Evolutionary conservation across 1,284 basidiomycete species (phyloP).

Genomic region (Leucoagaricus sp.): DNA sequence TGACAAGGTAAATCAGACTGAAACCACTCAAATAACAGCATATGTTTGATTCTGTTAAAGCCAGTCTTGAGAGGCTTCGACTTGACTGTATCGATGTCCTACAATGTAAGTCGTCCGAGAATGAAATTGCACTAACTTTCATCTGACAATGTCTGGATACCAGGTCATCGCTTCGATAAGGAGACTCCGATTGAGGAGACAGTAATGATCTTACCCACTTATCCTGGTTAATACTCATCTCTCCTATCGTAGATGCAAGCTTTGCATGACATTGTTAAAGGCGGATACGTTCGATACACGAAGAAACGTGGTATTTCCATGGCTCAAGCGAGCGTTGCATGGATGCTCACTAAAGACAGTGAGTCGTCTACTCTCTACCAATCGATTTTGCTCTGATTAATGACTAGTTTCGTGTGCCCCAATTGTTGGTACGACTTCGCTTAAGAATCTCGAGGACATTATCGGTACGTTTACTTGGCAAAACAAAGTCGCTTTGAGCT

Average conservation of each 20-base stretch:
- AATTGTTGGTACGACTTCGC: conserved; percentile 52
- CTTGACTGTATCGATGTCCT: conserved; percentile 60
- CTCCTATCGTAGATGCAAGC: conserved; percentile 55
- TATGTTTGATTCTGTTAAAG: conserved; percentile 75
- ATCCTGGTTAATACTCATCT: background rate
- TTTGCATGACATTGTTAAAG: conserved; percentile 66
- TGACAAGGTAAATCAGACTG: background rate
- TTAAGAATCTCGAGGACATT: conserved; percentile 51
- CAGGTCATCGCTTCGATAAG: conserved; percentile 57
- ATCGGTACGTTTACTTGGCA: conserved; percentile 34
- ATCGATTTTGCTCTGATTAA: background rate
- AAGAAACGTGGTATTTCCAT: conserved; percentile 52
- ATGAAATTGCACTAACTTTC: background rate
- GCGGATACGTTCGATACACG: conserved; percentile 66
- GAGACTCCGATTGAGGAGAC: conserved; percentile 63
- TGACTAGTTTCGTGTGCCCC: conserved; percentile 46
- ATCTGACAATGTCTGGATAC: background rate
- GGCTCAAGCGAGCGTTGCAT: conserved; percentile 59
- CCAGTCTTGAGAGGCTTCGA: conserved; percentile 63
- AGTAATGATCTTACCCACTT: conserved; percentile 21
- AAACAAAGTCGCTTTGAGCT: background rate
- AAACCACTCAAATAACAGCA: conserved; percentile 33
- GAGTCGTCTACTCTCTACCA: conserved; percentile 10
- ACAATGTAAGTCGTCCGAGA: background rate
- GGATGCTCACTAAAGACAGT: conserved; percentile 46